phyloP scores from a whole-genome alignment of 176 grass and related monocot species.

The Juncus inflexus region DNA sequence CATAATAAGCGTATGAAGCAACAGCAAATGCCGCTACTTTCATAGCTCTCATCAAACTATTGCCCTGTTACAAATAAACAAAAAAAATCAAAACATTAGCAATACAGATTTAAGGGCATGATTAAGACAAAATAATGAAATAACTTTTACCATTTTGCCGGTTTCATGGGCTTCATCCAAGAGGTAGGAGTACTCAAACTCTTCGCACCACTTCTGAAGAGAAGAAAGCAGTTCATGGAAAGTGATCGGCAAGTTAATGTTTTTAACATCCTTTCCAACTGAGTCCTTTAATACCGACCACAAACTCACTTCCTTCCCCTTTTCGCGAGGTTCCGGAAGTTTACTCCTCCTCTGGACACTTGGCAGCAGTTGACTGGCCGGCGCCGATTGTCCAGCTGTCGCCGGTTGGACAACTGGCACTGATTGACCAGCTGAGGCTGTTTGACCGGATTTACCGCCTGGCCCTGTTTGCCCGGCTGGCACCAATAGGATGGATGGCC shows the following conservation, averaged over 20 bases:
- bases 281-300: constrained; percentile 98
- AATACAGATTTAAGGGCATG: not conserved
- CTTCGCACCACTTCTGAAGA: constrained; percentile 95
- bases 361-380: not conserved
- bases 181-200: constrained; percentile 88
- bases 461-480: too few relatives aligned
- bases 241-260: constrained; percentile 88
- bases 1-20: constrained; percentile 88
- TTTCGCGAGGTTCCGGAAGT: constrained; percentile 71
- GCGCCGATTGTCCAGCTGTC: too few relatives aligned
- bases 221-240: constrained; percentile 93
- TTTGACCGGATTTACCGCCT: too few relatives aligned
- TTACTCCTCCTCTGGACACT: constrained; percentile 52
- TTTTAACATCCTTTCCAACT: constrained; percentile 91
- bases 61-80: not conserved
- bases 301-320: constrained; percentile 84
- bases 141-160: constrained; percentile 56
- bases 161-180: constrained; percentile 80
- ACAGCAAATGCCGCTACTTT: constrained; percentile 94
- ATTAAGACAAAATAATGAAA: not conserved
- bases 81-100: constrained; percentile 41
- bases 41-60: constrained; percentile 70
- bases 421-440: not conserved
- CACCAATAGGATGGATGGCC: too few relatives aligned
- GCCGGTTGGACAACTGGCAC: too few relatives aligned